Conservation (phyloP, 2,329 filamentous ascomycete species). For the Fusarium temperatum region DNA sequence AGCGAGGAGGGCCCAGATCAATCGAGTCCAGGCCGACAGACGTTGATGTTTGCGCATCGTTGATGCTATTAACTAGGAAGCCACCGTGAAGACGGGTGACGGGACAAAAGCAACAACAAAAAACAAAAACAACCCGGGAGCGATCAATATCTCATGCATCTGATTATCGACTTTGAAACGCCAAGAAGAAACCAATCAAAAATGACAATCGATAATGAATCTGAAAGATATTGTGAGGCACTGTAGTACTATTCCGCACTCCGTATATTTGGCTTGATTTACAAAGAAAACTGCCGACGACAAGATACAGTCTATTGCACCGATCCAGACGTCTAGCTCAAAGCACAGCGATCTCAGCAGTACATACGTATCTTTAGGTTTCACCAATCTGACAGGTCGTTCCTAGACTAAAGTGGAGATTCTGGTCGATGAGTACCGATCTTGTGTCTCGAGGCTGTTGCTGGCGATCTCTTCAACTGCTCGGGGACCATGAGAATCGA, state of each 20-base stretch:
- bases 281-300: not conserved
- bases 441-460: slow-evolving; percentile 24
- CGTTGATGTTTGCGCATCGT: not conserved
- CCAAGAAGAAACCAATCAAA: slow-evolving; percentile 2
- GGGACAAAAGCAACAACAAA: not conserved
- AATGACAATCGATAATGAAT: not conserved
- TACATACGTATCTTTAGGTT: not conserved
- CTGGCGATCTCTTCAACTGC: slow-evolving; percentile 36
- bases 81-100: not conserved
- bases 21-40: not conserved
- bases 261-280: not conserved
- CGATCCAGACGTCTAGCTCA: slow-evolving; percentile 19
- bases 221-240: not conserved
- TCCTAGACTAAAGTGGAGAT: slow-evolving; percentile 3
- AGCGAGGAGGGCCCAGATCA: not conserved
- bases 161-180: not conserved
- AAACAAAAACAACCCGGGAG: not conserved
- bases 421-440: slow-evolving; percentile 32
- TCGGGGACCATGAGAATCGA: slow-evolving; percentile 28
- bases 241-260: no score
- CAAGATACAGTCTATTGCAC: slow-evolving; percentile 4
- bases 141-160: not conserved
- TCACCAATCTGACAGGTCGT: slow-evolving; percentile 16
- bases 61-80: not conserved
- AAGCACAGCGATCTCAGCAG: slow-evolving; percentile 17